Evolutionary conservation across 495 filamentous ascomycete species (phyloP).

Genomic region (Haplographium delicatum): DNA sequence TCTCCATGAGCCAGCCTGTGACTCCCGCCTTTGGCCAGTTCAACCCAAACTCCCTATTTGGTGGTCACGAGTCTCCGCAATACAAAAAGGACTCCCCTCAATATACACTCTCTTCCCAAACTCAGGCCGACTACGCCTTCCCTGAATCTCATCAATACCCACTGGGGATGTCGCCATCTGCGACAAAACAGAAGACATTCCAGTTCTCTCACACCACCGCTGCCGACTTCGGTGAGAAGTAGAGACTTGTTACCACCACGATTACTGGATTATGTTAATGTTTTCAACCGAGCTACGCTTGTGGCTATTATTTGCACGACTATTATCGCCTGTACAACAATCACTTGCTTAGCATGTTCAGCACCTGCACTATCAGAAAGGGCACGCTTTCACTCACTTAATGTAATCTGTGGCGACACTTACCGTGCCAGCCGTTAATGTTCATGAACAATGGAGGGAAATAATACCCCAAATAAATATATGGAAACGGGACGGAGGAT

Average conservation of each 20-base stretch:
- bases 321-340: constrained; percentile 19
- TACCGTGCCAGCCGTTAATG: constrained; percentile 14
- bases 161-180: constrained; percentile 14
- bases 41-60: constrained; percentile 21
- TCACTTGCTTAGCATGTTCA: constrained; percentile 19
- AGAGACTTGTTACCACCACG: background rate
- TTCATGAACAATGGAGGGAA: constrained; percentile 22
- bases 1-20: constrained; percentile 21
- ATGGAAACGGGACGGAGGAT: constrained; percentile 7
- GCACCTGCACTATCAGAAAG: constrained; percentile 8
- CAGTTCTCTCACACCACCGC: constrained; percentile 26
- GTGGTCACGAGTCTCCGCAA: constrained; percentile 14
- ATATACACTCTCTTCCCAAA: constrained; percentile 18
- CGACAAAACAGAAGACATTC: constrained; percentile 25
- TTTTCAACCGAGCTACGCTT: too few species aligned
- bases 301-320: background rate
- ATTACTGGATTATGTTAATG: too few species aligned
- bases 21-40: constrained; percentile 27
- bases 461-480: constrained; percentile 26
- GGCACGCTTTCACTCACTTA: constrained; percentile 19
- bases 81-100: constrained; percentile 20
- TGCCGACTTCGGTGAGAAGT: constrained; percentile 26
- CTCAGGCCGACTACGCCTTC: constrained; percentile 22
- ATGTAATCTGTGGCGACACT: constrained; percentile 24
- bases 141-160: constrained; percentile 13